Base-by-base conservation (phyloP, 306 rosid genomes). In the Arachis stenosperma region DNA sequence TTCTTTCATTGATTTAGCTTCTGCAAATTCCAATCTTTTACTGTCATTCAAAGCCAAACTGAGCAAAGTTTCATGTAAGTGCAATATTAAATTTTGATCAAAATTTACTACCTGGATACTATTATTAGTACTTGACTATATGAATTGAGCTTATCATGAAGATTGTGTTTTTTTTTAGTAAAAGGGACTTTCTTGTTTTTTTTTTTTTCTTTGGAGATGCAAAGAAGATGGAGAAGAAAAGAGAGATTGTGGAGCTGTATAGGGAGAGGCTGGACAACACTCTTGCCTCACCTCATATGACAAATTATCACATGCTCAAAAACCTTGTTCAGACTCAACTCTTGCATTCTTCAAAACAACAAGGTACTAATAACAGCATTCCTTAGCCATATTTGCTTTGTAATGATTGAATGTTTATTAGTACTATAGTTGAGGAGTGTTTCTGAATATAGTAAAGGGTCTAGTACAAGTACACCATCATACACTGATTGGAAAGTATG, bases 401-500 rank as follows among this genome's bases (percentile, higher is more conserved):
- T 17, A 17, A 17, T 17, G 17, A 17, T 17, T 17, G 17, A 17
- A 17, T 17, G 17, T 17, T 17, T 17, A 17, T 17, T 17, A 17
- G 17, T 17, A 17, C 17, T 17, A 17, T 17, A 17, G 97, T 61
- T 91, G 84, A 89, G 97, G 82, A 94, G 91, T 74, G 82, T 78
- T 80, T 91, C 93, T 41, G 60, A 78, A 67, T 76, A 71, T 44
- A 82, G 67, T 11, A 74, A 33, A 65, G 80, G 76, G 44, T 70
- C 74, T 33, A 85, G 75, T 47, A 17, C 17, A 17, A 17, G 17
- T 17, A 60, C 82, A 17, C 17, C 17, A 64, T 77, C 70, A 15
- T 86, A 42, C 46, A 59, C 87, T 10, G 96, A 90, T 76, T 94
- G 99, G 17, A 17, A 17, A 17, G 17, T 17, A 17, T 17, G 17